Conservation (phyloP, 1,139 yeast genomes). For the Debaryomycetaceae sp. region DNA sequence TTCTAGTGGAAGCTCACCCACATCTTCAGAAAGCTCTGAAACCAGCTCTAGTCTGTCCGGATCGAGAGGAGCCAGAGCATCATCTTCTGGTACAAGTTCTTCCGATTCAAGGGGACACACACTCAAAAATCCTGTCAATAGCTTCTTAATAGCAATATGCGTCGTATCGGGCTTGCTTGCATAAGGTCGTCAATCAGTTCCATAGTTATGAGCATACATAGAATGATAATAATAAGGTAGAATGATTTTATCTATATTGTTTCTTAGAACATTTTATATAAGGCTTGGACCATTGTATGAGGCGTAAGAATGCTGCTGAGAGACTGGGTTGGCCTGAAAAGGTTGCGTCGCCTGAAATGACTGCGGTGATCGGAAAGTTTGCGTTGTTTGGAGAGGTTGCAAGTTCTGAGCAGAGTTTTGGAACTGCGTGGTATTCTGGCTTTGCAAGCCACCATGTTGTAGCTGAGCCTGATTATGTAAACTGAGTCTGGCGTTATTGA, state of each 20-base stretch:
- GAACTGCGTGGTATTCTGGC: conserved; percentile 1
- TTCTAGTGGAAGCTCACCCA: background rate
- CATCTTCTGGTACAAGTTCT: conserved; percentile 1
- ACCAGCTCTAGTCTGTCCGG: conserved; percentile 3
- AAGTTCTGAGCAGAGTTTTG: conserved; percentile 4
- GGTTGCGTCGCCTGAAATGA: conserved; percentile 6
- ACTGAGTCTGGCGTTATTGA: conserved; percentile 38
- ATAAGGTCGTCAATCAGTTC: too few species aligned
- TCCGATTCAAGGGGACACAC: background rate
- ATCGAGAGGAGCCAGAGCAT: background rate
- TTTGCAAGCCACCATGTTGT: conserved; percentile 19
- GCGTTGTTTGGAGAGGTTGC: conserved; percentile 9
- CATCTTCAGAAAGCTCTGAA: background rate
- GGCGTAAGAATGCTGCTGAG: conserved; percentile 7
- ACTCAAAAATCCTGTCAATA: conserved; percentile 1
- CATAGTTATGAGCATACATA: too few species aligned
- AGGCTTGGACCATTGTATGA: conserved; percentile 29
- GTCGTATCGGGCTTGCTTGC: too few species aligned
- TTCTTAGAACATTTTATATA: conserved; percentile 7
- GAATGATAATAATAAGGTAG: background rate
- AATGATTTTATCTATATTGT: background rate
- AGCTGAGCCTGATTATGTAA: conserved; percentile 19
- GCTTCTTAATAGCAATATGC: background rate
- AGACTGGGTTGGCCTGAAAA: conserved; percentile 5
- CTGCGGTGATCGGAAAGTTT: conserved; percentile 6